Percentiles rank a stretch among this genome's conserved stretches.
phyloP scores from a whole-genome alignment of 169 alveolate species.

The Plasmodium gonderi region DNA sequence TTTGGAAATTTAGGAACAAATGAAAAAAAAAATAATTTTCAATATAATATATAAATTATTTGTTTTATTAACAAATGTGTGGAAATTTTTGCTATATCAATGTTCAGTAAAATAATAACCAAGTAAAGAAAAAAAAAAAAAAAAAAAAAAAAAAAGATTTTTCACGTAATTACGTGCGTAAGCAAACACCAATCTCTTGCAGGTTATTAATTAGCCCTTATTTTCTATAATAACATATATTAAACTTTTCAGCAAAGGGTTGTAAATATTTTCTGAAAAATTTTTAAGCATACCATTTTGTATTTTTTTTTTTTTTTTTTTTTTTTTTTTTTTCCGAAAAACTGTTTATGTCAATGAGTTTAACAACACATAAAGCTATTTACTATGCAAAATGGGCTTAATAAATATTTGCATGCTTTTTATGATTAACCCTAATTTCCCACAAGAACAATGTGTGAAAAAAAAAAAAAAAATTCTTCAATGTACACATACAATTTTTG shows the following conservation, averaged over 20 bases:
- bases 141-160: neutral
- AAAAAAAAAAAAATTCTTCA: neutral
- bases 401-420: constrained; percentile 7
- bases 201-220: neutral
- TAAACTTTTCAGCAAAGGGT: neutral
- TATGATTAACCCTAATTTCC: neutral
- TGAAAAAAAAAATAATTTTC: neutral
- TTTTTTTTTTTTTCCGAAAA: too few relatives aligned
- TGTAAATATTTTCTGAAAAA: neutral
- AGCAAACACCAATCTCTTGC: neutral
- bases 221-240: neutral
- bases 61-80: neutral
- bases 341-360: neutral
- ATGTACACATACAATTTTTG: neutral
- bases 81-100: neutral
- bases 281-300: neutral
- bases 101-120: too few relatives aligned
- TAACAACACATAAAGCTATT: too few relatives aligned
- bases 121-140: neutral
- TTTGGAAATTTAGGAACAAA: neutral
- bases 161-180: neutral
- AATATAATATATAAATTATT: neutral
- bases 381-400: neutral
- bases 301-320: neutral
- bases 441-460: neutral